phyloP scores from a whole-genome alignment of 495 filamentous ascomycete genomes.

The Lophium mytilinum region DNA sequence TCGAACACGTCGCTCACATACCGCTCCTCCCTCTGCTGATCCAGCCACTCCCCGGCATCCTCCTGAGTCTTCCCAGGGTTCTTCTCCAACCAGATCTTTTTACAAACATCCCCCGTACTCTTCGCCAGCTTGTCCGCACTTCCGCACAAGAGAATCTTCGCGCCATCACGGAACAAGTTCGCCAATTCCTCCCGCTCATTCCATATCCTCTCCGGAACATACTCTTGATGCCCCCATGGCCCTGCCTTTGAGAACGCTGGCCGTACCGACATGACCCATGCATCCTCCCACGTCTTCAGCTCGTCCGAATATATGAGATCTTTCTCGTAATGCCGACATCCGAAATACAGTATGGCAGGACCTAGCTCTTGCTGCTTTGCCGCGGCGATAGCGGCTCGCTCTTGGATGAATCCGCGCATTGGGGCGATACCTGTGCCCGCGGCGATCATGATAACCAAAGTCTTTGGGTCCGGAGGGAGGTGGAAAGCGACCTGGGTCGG shows the following conservation, averaged over 20 bases:
- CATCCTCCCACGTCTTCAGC: conserved; percentile 47
- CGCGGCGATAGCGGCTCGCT: conserved; percentile 48
- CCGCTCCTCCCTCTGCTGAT: conserved; percentile 49
- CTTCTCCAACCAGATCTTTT: conserved; percentile 37
- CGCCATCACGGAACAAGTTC: conserved; percentile 49
- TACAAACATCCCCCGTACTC: conserved; percentile 47
- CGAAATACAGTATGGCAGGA: conserved; percentile 55
- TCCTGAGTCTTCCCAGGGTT: conserved; percentile 22
- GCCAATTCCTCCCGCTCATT: conserved; percentile 44
- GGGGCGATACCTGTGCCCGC: conserved; percentile 89
- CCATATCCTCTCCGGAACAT: conserved; percentile 58
- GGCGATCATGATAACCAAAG: conserved; percentile 57
- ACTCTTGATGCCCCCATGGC: conserved; percentile 35
- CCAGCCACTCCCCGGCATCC: conserved; percentile 45
- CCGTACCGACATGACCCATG: conserved; percentile 50
- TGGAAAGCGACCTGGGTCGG: conserved; percentile 15
- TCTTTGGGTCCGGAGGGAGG: conserved; percentile 7
- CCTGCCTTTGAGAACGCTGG: conserved; percentile 44
- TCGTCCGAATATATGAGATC: conserved; percentile 58
- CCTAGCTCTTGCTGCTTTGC: conserved; percentile 44
- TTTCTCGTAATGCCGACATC: conserved; percentile 48
- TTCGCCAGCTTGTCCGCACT: conserved; percentile 49
- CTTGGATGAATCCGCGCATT: conserved; percentile 68
- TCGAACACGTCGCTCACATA: conserved; percentile 66
- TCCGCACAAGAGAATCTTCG: conserved; percentile 60